Evolutionary conservation across 2,329 filamentous ascomycete genomes (phyloP), one percentile per base, ranked within the genome.

Genomic region (Colletotrichum lupini): DNA sequence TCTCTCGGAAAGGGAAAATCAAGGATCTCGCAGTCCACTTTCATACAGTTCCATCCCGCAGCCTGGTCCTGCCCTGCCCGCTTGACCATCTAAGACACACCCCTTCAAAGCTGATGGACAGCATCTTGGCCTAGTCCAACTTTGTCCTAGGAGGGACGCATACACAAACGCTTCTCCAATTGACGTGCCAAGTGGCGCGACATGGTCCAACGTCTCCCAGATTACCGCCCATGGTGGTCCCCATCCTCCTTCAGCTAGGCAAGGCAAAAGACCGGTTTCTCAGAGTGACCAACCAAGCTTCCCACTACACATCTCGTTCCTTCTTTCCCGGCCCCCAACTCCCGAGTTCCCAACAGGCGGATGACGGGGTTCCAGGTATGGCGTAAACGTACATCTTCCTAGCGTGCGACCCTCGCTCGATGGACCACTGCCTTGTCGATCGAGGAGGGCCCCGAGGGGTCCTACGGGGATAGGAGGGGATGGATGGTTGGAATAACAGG

Each of bases 381-480:
- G 68, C 70, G 70, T 73, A 73, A 73, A 73, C 56, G 46, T 73
- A 67, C 70, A 46, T 73, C n/a, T 62, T 58, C 19, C 28, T 68
- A 72, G 69, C 69, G 58, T 42, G 58, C n/a, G 53, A 61, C 64
- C 35, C 64, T 59, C 64, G 16, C 55, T 60, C 68, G 67, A 73
- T 73, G 60, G 67, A 67, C 67, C 60, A 70, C 67, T 60, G 35
- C 56, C 70, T 70, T 65, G 70, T 65, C 70, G 70, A 73, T 73
- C 70, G 70, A 49, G 60, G 70, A 61, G 66, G 66, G 46, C 60
- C 49, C 53, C 37, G 37, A 42, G 37, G 26, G 11, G 53, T 16
- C 61, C 28, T 64, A 14, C 30, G 30, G 9, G 32, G 30, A 14
- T 49, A 7, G 59, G 28, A 11, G 9, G 24, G 53, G 22, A 35